Conservation (phyloP, 2,329 filamentous ascomycete genomes). For the Claviceps lovelessii region DNA sequence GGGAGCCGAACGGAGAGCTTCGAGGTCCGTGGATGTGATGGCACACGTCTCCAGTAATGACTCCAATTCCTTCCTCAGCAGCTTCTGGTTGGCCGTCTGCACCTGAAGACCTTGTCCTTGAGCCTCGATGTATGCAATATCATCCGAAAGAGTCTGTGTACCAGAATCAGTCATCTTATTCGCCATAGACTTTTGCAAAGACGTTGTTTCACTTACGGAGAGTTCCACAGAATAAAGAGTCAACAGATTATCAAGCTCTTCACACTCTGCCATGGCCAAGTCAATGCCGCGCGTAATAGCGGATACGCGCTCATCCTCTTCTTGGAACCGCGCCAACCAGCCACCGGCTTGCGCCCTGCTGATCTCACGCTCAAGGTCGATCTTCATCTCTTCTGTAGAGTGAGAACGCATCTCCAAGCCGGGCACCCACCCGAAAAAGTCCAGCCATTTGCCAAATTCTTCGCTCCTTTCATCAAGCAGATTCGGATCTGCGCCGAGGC, state of each 20-base stretch:
- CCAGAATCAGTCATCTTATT: constrained; percentile 7
- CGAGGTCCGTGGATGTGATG: constrained; percentile 62
- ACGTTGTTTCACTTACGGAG: constrained; percentile 45
- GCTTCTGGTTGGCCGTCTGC: constrained; percentile 90
- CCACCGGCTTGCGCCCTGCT: constrained; percentile 84
- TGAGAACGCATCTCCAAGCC: constrained; percentile 60
- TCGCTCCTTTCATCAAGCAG: constrained; percentile 63
- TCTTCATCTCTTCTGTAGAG: constrained; percentile 66
- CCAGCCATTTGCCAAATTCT: constrained; percentile 70
- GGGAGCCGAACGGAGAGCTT: constrained; percentile 57
- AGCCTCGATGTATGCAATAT: constrained; percentile 93
- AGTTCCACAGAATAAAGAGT: constrained; percentile 92
- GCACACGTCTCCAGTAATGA: constrained; percentile 82
- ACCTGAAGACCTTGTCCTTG: constrained; percentile 95
- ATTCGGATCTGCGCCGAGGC: constrained; percentile 61
- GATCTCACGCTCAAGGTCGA: constrained; percentile 73
- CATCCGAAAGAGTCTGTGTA: constrained; percentile 71
- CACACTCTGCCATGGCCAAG: constrained; percentile 82
- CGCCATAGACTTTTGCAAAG: neutral
- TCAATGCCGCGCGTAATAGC: constrained; percentile 79
- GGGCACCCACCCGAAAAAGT: constrained; percentile 77
- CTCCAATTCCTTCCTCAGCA: constrained; percentile 79
- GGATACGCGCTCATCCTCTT: constrained; percentile 80
- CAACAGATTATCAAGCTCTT: constrained; percentile 85
- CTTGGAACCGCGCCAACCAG: constrained; percentile 71